These are phyloP conservation scores for Russula sp. DNA, from an alignment of 768 basidiomycete species.

Conservation along the genomic window DNA sequence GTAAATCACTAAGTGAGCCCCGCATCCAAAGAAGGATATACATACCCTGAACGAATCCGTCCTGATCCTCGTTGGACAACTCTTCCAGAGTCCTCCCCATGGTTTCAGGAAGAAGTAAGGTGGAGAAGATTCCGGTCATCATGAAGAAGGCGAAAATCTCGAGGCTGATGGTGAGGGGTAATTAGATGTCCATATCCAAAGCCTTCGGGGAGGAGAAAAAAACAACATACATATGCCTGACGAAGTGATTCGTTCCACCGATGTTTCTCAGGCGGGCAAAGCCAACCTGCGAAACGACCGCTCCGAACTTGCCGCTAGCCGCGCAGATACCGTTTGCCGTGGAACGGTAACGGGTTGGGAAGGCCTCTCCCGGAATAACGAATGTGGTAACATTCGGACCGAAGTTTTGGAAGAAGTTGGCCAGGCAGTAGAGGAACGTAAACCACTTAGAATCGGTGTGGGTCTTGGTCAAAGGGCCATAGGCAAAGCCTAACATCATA, in stretches of 20 bases:
- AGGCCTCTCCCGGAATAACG: conserved; percentile 75
- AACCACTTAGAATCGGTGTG: conserved; percentile 51
- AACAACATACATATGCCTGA: conserved; percentile 62
- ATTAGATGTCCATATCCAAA: conserved; percentile 9
- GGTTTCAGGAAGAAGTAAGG: conserved; percentile 77
- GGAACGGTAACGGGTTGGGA: conserved; percentile 86
- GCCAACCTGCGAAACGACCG: conserved; percentile 76
- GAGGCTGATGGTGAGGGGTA: conserved; percentile 45
- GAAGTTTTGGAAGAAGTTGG: conserved; percentile 90
- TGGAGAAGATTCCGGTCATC: conserved; percentile 81
- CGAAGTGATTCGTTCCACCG: conserved; percentile 57
- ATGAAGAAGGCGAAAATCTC: conserved; percentile 85
- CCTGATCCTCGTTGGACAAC: conserved; percentile 68
- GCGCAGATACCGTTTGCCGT: conserved; percentile 84
- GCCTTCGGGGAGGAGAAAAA: background rate
- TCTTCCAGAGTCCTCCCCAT: conserved; percentile 65
- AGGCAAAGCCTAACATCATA: conserved; percentile 55
- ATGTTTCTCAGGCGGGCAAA: conserved; percentile 68
- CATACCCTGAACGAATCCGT: conserved; percentile 49
- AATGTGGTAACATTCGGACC: conserved; percentile 82
- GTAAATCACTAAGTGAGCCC: background rate
- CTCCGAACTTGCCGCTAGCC: conserved; percentile 79
- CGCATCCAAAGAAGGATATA: background rate
- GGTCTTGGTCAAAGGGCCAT: conserved; percentile 52
- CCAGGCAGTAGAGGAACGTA: conserved; percentile 81